Conservation (phyloP, 805 yeast species). For the Pichia cephalocereana region DNA sequence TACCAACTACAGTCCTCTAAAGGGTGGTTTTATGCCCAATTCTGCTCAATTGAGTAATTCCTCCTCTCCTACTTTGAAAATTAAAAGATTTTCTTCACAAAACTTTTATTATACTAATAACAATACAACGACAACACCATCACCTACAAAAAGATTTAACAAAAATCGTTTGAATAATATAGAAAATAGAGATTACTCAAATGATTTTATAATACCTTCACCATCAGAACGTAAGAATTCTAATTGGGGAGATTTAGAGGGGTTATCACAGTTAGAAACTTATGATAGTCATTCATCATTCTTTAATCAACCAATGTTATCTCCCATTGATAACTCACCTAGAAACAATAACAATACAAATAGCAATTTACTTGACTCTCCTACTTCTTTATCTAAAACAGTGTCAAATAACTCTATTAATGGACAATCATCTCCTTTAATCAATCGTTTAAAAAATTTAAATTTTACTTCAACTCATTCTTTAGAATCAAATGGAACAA, state of each 20-base stretch:
- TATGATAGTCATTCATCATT: background rate
- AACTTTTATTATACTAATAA: background rate
- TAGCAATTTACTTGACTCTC: background rate
- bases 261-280: background rate
- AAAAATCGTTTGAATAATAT: conserved; percentile 1
- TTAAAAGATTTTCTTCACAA: background rate
- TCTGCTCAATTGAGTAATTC: no score
- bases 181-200: background rate
- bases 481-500: background rate
- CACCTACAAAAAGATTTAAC: background rate
- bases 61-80: background rate
- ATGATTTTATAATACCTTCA: background rate
- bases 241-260: background rate
- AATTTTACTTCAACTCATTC: background rate
- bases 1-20: background rate
- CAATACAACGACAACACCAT: background rate
- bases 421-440: background rate
- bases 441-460: background rate
- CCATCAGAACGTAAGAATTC: background rate
- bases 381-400: background rate
- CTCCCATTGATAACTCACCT: conserved; percentile 2
- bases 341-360: background rate
- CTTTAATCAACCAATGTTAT: conserved; percentile 7
- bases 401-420: background rate
- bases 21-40: background rate